Evolutionary conservation across 768 basidiomycete species (phyloP), one percentile per base, ranked within the genome.

Genomic region (Leccinum obscurum): DNA sequence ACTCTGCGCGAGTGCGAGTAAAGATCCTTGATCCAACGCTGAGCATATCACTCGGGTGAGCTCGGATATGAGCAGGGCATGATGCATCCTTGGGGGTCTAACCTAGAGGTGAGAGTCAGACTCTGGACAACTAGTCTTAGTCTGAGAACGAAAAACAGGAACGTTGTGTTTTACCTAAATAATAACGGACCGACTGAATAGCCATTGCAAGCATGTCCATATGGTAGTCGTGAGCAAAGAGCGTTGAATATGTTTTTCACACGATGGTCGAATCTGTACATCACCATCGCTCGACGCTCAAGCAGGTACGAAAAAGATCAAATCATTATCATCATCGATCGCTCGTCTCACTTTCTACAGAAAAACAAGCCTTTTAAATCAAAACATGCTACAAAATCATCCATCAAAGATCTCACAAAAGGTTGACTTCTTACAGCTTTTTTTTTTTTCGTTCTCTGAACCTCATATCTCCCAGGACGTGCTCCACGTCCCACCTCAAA

Each of bases 281-380:
- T 58, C 91, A 92, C 66, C 82, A 82, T 70, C 92, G 93, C 63
- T 80, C 95, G 49, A 89, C 93, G 7, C 84, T 93, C 63, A 97
- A 96, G 76, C 95, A 97, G 83, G 83, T 83, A 61, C 51, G 81
- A 66, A 52, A 54, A 56, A 56, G 15, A 20, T 44, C 44, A 9
- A 20, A 57, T 50, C 50, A 35, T 32, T 3, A 32, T 32, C 48
- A 55, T 58, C 49, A 20, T 50, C 48, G 41, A 48, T 46, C 46
- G 22, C 35, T 20, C 5, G 54, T 51, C 39, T 20, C 46, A 51
- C 52, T 41, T 52, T 55, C 50, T 20, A 15, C 63, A 95, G 92
- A 78, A 86, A 81, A 97, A 98, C 76, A 98, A 98, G 74, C 66
- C 83, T 2, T 98, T 91, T 81, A 98, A 98, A 77, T 93, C 93